Conservation (phyloP, 192 early-diverging fungal species). For the Oehlia diaphana region DNA sequence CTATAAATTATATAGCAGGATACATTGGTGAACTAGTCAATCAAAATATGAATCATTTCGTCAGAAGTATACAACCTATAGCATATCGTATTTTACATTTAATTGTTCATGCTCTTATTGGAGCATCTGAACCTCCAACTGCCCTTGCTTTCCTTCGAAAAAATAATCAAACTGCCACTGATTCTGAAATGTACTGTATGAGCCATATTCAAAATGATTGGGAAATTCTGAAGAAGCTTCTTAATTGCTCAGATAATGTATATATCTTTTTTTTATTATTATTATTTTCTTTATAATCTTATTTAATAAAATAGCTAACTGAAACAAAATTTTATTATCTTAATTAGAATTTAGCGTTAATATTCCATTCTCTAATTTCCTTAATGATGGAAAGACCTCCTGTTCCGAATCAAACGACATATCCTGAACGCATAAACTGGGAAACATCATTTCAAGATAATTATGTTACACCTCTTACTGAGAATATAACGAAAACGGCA, state of each 20-base stretch:
- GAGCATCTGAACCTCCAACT: not conserved
- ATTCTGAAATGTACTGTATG: not conserved
- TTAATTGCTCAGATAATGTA: slow-evolving; percentile 8
- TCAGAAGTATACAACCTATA: slow-evolving; percentile 9
- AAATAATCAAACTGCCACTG: not conserved
- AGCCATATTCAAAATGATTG: slow-evolving; percentile 27
- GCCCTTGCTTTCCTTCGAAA: not conserved
- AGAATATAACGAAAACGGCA: no score
- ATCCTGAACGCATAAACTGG: no score
- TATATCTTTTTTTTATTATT: no score
- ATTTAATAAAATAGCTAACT: no score
- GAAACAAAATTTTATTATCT: no score
- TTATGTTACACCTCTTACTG: no score
- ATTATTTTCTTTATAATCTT: no score
- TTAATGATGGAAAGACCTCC: no score
- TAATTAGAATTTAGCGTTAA: no score
- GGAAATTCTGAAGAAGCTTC: slow-evolving; percentile 7
- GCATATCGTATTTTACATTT: slow-evolving; percentile 31
- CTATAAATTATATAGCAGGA: not conserved
- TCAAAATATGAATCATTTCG: not conserved
- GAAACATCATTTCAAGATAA: no score
- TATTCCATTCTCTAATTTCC: no score
- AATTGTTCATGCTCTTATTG: slow-evolving; percentile 23
- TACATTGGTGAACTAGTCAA: not conserved
- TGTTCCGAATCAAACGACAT: no score